phyloP scores from a whole-genome alignment of 148 eudicot species.

The Silene uniflora region DNA sequence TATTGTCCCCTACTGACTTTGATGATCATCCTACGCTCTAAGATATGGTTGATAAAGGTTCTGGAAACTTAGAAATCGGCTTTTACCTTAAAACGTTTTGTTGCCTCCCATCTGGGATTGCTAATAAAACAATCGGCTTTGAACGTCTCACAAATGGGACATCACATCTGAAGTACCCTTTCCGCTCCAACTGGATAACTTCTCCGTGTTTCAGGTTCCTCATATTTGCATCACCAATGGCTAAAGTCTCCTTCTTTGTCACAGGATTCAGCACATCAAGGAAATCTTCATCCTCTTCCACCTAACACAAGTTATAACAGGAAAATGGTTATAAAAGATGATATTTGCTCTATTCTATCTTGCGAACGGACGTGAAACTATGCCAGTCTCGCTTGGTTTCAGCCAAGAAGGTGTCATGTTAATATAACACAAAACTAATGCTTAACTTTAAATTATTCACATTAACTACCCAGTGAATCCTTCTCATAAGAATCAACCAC shows the following conservation, averaged over 20 bases:
- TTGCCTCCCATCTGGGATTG: constrained; percentile 92
- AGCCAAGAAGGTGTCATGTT: no score
- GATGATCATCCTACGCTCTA: no score
- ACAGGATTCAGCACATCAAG: constrained; percentile 71
- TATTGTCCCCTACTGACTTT: no score
- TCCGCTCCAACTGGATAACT: constrained; percentile 82
- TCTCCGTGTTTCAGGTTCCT: constrained; percentile 77
- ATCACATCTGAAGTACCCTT: constrained; percentile 93
- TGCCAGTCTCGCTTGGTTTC: no score
- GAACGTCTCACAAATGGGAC: constrained; percentile 64
- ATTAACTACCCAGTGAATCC: no score
- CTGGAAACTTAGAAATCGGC: not conserved
- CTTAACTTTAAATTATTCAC: no score
- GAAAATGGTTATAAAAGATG: constrained; percentile 1
- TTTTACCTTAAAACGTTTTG: constrained; percentile 46
- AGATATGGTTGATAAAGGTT: not conserved
- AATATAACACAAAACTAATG: no score
- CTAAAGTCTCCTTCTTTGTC: constrained; percentile 69
- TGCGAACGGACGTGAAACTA: not conserved
- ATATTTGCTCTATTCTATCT: not conserved
- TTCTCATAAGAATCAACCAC: no score
- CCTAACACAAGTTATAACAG: constrained; percentile 30
- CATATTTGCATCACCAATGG: constrained; percentile 92
- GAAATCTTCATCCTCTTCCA: constrained; percentile 91
- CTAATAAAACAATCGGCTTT: constrained; percentile 75